Percentiles rank a stretch among this genome's conserved stretches.
These are phyloP conservation scores for Geranomyces variabilis DNA, from an alignment of 192 early-diverging fungal genomes.

Conservation along the genomic window DNA sequence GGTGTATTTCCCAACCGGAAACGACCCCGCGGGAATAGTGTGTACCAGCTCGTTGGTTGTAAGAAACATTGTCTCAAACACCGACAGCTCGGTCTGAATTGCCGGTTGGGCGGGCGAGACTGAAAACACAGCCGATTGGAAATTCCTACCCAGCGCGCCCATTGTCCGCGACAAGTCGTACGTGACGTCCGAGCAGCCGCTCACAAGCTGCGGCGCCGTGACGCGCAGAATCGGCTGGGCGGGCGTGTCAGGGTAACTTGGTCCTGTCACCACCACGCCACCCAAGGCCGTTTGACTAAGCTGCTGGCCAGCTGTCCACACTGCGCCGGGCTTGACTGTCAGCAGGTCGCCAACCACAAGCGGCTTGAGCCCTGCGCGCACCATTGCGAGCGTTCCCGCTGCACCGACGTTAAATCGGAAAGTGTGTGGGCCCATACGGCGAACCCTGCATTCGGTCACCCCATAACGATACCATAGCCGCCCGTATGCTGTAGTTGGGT, in stretches of 20 bases:
- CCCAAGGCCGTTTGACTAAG: constrained; percentile 14
- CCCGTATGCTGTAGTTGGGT: constrained; percentile 5
- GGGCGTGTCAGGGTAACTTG: not conserved
- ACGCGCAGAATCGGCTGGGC: not conserved
- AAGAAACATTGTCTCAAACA: not conserved
- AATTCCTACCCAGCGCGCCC: constrained; percentile 19
- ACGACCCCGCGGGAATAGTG: not conserved
- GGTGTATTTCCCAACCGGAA: constrained; percentile 14
- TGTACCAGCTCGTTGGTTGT: constrained; percentile 12
- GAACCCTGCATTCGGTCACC: constrained; percentile 7
- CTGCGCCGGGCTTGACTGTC: constrained; percentile 7
- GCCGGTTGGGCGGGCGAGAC: not conserved
- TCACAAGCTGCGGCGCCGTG: constrained; percentile 17
- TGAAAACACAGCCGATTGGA: not conserved
- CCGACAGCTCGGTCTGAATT: constrained; percentile 10
- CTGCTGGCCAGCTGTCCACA: constrained; percentile 19
- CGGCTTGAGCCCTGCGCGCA: not conserved
- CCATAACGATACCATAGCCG: constrained; percentile 13
- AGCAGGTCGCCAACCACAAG: constrained; percentile 5
- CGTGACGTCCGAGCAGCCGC: constrained; percentile 17
- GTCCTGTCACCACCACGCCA: not conserved
- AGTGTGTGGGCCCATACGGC: constrained; percentile 8
- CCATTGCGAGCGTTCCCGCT: not conserved
- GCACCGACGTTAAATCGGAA: constrained; percentile 18
- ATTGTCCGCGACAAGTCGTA: constrained; percentile 25